phyloP scores from a whole-genome alignment of 2,329 filamentous ascomycete species.

The Aspergillus quadrilineatus region DNA sequence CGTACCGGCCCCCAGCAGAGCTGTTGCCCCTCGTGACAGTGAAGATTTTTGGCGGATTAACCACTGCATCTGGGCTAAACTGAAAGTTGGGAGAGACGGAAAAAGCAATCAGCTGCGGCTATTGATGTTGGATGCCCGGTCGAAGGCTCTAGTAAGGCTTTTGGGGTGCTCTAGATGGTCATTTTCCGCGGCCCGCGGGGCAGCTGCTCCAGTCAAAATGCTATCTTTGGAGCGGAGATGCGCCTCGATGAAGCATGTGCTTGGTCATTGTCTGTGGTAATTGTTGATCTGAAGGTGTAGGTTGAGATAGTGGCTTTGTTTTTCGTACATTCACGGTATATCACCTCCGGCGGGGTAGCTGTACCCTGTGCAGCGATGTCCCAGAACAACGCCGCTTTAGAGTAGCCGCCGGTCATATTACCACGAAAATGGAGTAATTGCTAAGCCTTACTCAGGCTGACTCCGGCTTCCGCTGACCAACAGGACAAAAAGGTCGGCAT shows the following conservation, averaged over 20 bases:
- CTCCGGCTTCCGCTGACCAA: background rate
- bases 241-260: background rate
- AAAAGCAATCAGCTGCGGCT: background rate
- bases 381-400: background rate
- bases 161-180: background rate
- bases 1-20: background rate
- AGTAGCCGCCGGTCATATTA: background rate
- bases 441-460: constrained; percentile 9
- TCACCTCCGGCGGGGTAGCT: constrained; percentile 13
- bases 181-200: background rate
- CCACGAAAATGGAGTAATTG: background rate
- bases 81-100: background rate
- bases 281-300: background rate
- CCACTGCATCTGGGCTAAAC: background rate
- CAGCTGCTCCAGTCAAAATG: background rate
- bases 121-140: background rate
- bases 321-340: background rate
- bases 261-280: background rate
- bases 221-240: background rate
- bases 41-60: constrained; percentile 1
- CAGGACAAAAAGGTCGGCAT: background rate
- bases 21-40: constrained; percentile 6
- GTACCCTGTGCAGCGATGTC: constrained; percentile 4
- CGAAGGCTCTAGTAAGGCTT: background rate
- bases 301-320: background rate